Evolutionary conservation across 805 yeast species (phyloP), one percentile per base, ranked within the genome.

Genomic region (Blastobotrys muscicola): DNA sequence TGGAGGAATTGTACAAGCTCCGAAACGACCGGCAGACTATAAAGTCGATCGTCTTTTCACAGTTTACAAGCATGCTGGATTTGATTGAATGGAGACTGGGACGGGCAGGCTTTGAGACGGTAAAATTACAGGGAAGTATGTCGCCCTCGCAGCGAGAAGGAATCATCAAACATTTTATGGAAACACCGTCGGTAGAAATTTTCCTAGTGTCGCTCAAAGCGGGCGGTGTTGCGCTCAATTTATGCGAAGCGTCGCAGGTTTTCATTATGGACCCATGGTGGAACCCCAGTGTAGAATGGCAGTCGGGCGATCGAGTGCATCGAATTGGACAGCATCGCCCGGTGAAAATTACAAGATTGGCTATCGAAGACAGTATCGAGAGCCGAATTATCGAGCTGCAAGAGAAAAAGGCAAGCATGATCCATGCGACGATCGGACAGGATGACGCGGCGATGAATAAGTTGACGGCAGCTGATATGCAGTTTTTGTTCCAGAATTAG

Each of bases 211-310:
- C 96, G 31, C 72, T 92, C 55, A 92, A 92, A 59, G 99, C 99
- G 0, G 99, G 99, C 52, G 99, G 99, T 66, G 98, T 92, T 36
- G 98, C 98, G 0, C 70, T 92, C 51, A 92, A 92, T 60, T 70
- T 92, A 50, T 90, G 96, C 57, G 99, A 94, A 57, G 97, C 98
- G 0, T 87, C 94, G 2, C 97, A 90, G 57, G 97, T 92, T 38
- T 92, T 92, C 53, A 72, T 92, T 37, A 70, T 92, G 70, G 99
- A 92, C 56, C 97, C 97, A 31, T 92, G 98, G 98, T 92, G 98
- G 97, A 94, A 92, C 60, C 97, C 97, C 1, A 83, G 94, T 52
- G 92, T 90, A 6, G 98, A 92, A 61, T 92, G 97, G 87, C 99
- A 92, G 62, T 82, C 94, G 41, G 95, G 95, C 64, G 99, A 92